Conservation (phyloP, 371 early-diverging fungal species). For the Nematocida homosporus region DNA sequence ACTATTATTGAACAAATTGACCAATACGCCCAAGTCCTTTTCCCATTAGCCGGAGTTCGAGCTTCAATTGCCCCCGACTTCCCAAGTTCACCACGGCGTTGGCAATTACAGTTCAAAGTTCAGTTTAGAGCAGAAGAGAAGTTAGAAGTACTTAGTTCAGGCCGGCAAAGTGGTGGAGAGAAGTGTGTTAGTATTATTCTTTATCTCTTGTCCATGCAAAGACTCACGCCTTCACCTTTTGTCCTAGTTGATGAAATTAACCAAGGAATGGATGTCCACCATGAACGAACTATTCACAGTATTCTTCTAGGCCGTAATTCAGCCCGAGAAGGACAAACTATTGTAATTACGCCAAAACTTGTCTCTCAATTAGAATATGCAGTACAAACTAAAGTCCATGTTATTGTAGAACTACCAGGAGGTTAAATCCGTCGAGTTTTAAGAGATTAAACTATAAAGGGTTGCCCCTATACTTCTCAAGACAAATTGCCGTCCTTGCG, state of each 20-base stretch:
- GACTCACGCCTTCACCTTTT: conserved; percentile 80
- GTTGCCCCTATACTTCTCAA: conserved; percentile 59
- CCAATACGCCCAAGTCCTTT: conserved; percentile 1
- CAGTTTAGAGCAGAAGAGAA: conserved; percentile 74
- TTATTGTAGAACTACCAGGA: conserved; percentile 29
- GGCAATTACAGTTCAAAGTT: conserved; percentile 82
- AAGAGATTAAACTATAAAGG: conserved; percentile 17
- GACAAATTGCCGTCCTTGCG: conserved; percentile 57
- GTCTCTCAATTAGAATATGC: conserved; percentile 86
- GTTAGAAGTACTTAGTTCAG: conserved; percentile 77
- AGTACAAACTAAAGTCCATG: conserved; percentile 76
- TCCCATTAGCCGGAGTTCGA: not conserved
- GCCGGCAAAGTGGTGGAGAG: conserved; percentile 89
- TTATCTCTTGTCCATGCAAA: conserved; percentile 87
- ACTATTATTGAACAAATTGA: conserved; percentile 27
- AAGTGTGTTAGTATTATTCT: conserved; percentile 76
- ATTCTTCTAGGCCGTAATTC: conserved; percentile 68
- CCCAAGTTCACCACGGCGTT: conserved; percentile 70
- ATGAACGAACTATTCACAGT: conserved; percentile 89
- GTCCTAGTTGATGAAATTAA: conserved; percentile 99
- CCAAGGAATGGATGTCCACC: conserved; percentile 96
- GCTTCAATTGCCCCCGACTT: not conserved
- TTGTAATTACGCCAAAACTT: conserved; percentile 96
- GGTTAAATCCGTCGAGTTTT: not conserved
- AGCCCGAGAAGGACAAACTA: conserved; percentile 70